Conservation (phyloP, 805 yeast species). For the Kuraishia cidri region DNA sequence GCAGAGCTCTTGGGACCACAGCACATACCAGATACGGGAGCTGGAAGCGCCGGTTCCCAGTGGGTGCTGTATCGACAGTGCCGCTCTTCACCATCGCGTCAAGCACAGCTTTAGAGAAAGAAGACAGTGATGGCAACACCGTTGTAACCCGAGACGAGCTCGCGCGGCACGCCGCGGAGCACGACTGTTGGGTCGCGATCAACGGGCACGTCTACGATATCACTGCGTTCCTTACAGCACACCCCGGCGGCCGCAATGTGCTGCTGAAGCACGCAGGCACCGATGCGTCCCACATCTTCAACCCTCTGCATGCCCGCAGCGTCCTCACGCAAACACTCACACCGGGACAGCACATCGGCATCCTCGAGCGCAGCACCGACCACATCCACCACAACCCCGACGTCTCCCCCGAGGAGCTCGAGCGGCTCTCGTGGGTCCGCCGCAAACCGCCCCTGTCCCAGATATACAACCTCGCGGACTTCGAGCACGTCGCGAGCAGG, state of each 20-base stretch:
- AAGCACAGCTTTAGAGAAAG: no score
- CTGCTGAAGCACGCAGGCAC: constrained; percentile 30
- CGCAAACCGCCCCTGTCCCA: constrained; percentile 28
- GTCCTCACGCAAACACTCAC: constrained; percentile 4
- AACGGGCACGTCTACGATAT: constrained; percentile 25
- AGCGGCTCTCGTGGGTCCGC: constrained; percentile 16
- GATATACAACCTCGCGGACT: constrained; percentile 33
- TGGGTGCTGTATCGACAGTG: no score
- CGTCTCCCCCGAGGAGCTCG: constrained; percentile 7
- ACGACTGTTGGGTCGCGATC: constrained; percentile 22
- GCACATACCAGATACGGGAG: no score
- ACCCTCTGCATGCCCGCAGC: constrained; percentile 6
- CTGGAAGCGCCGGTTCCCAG: no score
- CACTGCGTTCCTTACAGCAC: constrained; percentile 18
- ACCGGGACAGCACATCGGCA: constrained; percentile 21
- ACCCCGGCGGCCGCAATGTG: constrained; percentile 33
- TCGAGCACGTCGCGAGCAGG: constrained; percentile 34
- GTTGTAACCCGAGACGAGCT: no score
- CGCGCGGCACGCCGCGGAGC: constrained; percentile 1
- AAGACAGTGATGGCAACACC: no score
- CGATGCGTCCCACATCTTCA: constrained; percentile 24
- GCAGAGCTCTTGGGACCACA: no score
- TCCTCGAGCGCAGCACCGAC: constrained; percentile 12
- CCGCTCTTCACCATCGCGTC: no score
- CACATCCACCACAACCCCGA: no score